A percentile compares a stretch with the other conserved stretches of the same genome.
These are phyloP conservation scores for Gloeopeniophorella convolvens DNA, from an alignment of 768 basidiomycete genomes.

Conservation along the genomic window DNA sequence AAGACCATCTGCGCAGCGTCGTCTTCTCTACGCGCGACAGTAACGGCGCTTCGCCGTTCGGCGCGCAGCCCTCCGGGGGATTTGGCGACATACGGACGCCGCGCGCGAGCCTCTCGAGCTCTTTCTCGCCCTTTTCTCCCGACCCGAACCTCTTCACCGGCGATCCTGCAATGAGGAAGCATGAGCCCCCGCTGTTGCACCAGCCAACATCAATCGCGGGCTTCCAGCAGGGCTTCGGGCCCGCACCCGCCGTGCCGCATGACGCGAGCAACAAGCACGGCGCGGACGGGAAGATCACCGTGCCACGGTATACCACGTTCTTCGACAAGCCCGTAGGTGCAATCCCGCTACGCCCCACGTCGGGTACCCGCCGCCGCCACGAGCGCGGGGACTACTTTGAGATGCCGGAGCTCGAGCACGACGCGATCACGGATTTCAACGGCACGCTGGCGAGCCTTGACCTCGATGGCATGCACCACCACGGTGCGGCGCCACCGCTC, in stretches of 20 bases:
- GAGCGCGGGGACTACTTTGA: constrained; percentile 25
- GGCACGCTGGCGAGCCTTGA: constrained; percentile 72
- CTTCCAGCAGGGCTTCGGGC: constrained; percentile 28
- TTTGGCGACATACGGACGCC: constrained; percentile 15
- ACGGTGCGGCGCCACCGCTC: neutral
- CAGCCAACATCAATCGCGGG: constrained; percentile 24
- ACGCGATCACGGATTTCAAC: constrained; percentile 62
- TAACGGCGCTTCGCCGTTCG: constrained; percentile 14
- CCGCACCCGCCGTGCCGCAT: constrained; percentile 33
- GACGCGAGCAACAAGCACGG: constrained; percentile 24
- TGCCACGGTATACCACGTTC: constrained; percentile 33
- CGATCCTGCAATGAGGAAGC: constrained; percentile 28
- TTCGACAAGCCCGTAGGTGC: constrained; percentile 39
- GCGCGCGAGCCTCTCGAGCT: constrained; percentile 8
- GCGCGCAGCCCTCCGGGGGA: constrained; percentile 12
- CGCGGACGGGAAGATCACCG: constrained; percentile 39
- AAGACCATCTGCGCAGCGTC: constrained; percentile 11
- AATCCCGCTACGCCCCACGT: constrained; percentile 23
- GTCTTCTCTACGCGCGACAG: constrained; percentile 12
- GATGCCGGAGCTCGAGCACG: constrained; percentile 32
- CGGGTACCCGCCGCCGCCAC: constrained; percentile 17
- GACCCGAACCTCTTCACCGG: constrained; percentile 49
- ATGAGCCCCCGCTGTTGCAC: constrained; percentile 43
- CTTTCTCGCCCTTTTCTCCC: constrained; percentile 76
- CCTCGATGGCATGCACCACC: constrained; percentile 36